Evolutionary conservation across 129 eudicot species (phyloP), one percentile per base, ranked within the genome.

Genomic region (Arctium lappa): DNA sequence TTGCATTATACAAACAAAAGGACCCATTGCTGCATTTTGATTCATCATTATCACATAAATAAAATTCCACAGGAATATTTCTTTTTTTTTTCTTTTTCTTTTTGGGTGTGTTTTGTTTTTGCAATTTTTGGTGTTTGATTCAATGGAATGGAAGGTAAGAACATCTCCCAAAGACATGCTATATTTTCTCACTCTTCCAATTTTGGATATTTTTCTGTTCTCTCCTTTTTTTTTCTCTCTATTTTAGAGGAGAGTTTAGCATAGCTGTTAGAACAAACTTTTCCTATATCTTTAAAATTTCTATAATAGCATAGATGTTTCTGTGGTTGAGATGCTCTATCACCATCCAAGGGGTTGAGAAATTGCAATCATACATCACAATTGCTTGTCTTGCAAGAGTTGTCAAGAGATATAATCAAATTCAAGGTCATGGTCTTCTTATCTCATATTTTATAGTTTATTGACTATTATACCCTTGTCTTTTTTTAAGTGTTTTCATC

Each of bases 1-100:
- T n/a, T 18, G 87, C 89, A 16, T 77, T 85, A 86, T 87, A 82
- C 81, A 85, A 83, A 86, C 86, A 81, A 77, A 79, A 88, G 31
- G 60, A 78, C 80, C 82, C 82, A 11, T 71, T 44, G 85, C 56
- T 73, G 44, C 42, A 0, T 82, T 82, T 80, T 73, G 70, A 80
- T 80, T 18, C 16, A 46, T 36, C 60, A 83, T 84, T 60, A 60
- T 60, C 68, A 60, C 68, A 60, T 60, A 84, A 84, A 84, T 84
- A 84, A 84, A 72, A 34, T 79, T 73, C 38, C 15, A 72, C 69
- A 69, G 44, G 40, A 13, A 31, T 81, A 29, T 79, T 81, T 40
- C 56, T 72, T 63, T 3, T 56, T 12, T 13, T 11, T 48, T 16
- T 4, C n/a, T 29, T 10, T 15, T 30, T 40, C 2, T 27, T 8